Conservation (phyloP, 2,329 filamentous ascomycete genomes). For the Colletotrichum somersetense region DNA sequence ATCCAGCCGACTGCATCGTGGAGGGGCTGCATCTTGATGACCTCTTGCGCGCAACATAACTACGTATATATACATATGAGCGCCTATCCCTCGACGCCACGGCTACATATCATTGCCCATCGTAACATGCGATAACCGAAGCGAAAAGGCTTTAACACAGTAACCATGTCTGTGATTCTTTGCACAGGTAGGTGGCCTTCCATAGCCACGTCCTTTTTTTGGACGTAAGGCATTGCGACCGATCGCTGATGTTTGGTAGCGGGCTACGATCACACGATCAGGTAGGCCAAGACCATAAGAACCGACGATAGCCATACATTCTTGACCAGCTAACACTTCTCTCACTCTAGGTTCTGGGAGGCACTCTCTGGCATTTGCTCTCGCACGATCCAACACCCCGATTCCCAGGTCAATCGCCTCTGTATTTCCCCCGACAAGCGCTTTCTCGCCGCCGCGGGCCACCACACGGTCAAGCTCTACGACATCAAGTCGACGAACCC, state of each 20-base stretch:
- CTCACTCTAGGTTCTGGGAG: conserved; percentile 86
- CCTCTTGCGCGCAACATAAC: conserved; percentile 18
- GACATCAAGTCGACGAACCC: conserved; percentile 99
- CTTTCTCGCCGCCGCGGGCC: conserved; percentile 85
- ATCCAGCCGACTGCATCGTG: conserved; percentile 33
- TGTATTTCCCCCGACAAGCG: conserved; percentile 99
- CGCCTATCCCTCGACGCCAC: background rate
- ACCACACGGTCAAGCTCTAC: conserved; percentile 94
- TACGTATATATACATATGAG: background rate
- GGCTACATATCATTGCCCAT: background rate
- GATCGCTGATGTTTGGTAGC: conserved; percentile 53
- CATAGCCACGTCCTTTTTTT: conserved; percentile 5
- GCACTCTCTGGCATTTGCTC: conserved; percentile 97
- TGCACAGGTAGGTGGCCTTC: conserved; percentile 65
- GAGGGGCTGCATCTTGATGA: conserved; percentile 33
- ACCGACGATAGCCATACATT: background rate
- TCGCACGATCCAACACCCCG: conserved; percentile 96
- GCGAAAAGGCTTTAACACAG: conserved; percentile 25
- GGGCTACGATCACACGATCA: conserved; percentile 74
- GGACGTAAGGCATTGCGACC: conserved; percentile 7
- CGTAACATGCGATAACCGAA: conserved; percentile 41
- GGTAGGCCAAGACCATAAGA: conserved; percentile 52
- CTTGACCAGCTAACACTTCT: conserved; percentile 29
- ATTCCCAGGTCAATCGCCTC: conserved; percentile 97
- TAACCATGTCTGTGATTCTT: conserved; percentile 70